Evolutionary conservation across 805 yeast genomes (phyloP).

Genomic region (Debaryomyces maramus): DNA sequence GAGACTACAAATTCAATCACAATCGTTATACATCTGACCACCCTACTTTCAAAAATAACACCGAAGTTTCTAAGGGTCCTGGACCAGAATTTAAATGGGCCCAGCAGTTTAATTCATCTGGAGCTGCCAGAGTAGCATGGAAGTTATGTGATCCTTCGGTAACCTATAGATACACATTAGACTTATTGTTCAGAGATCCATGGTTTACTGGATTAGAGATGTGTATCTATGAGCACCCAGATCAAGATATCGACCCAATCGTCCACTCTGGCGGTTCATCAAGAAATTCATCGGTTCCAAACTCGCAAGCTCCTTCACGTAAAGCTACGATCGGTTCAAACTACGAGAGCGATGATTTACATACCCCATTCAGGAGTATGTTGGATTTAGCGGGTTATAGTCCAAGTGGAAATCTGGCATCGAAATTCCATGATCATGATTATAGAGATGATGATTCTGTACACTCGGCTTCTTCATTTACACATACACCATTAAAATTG

Average conservation of each 20-base stretch:
- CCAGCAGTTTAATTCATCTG: constrained; percentile 53
- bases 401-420: not conserved
- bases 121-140: constrained; percentile 73
- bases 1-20: constrained; percentile 56
- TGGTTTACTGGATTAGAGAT: constrained; percentile 62
- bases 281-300: constrained; percentile 17
- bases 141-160: constrained; percentile 67
- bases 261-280: constrained; percentile 26
- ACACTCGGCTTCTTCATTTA: constrained; percentile 26
- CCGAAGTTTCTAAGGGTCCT: constrained; percentile 53
- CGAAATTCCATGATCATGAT: constrained; percentile 3
- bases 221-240: constrained; percentile 55
- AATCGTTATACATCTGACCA: constrained; percentile 39
- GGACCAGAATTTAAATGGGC: constrained; percentile 75
- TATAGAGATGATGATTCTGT: constrained; percentile 19
- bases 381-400: constrained; percentile 29
- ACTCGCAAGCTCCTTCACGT: constrained; percentile 32
- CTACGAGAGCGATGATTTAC: constrained; percentile 16
- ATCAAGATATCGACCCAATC: constrained; percentile 39
- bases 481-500: constrained; percentile 18
- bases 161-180: constrained; percentile 52
- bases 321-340: constrained; percentile 24
- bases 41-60: constrained; percentile 49
- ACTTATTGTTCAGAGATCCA: constrained; percentile 57
- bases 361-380: constrained; percentile 39